Evolutionary conservation across 148 eudicot species (phyloP).

Genomic region (Fagopyrum homotropicum): DNA sequence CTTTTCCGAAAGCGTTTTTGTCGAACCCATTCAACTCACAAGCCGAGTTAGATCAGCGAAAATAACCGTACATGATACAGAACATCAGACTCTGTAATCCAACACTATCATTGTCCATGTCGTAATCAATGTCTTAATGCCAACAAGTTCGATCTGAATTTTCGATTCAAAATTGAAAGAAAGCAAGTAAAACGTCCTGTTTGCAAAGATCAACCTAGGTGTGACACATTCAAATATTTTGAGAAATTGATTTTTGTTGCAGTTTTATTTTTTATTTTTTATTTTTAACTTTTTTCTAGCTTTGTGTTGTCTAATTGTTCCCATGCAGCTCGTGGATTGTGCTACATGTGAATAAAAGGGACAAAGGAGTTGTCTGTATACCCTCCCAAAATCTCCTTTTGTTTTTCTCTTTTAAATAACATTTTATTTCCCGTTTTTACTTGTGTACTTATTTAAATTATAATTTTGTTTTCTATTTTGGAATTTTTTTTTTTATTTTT

Average conservation of each 20-base stretch:
- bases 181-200: neutral
- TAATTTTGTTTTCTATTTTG: neutral
- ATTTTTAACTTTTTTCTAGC: neutral
- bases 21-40: too few species aligned
- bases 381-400: conserved; percentile 13
- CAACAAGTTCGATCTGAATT: neutral
- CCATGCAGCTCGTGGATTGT: conserved; percentile 15
- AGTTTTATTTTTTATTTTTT: too few species aligned
- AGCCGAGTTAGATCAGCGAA: too few species aligned
- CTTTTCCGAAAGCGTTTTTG: too few species aligned
- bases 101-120: too few species aligned
- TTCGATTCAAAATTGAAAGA: neutral
- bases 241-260: neutral
- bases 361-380: conserved; percentile 13
- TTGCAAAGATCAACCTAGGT: neutral
- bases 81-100: too few species aligned
- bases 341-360: conserved; percentile 13
- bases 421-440: neutral
- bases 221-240: neutral
- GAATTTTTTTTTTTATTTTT: neutral
- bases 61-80: too few species aligned
- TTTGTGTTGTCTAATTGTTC: conserved; percentile 13
- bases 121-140: neutral
- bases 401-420: neutral
- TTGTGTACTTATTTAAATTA: conserved; percentile 3